A percentile compares a stretch with the other conserved stretches of the same genome.
Evolutionary conservation across 2,329 filamentous ascomycete genomes (phyloP).

Genomic region (Aureobasidium sp.): DNA sequence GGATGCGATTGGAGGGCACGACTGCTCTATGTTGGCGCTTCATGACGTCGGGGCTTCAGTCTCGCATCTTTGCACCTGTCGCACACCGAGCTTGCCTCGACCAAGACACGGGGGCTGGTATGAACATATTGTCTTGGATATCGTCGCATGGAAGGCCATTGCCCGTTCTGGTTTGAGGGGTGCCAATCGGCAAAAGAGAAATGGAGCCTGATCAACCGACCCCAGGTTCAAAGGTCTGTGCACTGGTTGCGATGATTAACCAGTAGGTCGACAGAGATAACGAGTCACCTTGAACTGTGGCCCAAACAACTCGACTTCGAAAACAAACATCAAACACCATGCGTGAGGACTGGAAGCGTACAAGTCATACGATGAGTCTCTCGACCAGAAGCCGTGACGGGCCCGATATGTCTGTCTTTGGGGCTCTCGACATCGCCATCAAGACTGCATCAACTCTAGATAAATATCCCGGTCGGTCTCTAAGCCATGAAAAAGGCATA

Average conservation of each 20-base stretch:
- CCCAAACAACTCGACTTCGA: not conserved
- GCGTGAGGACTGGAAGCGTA: not conserved
- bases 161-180: not conserved
- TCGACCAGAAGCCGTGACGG: not conserved
- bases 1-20: not conserved
- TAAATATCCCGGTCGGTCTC: slow-evolving; percentile 17
- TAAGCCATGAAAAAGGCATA: not conserved
- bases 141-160: not conserved
- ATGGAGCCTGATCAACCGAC: not conserved
- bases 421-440: slow-evolving; percentile 6
- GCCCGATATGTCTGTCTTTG: not conserved
- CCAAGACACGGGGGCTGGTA: not conserved
- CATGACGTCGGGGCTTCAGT: slow-evolving; percentile 7
- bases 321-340: not conserved
- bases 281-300: not conserved
- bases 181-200: not conserved
- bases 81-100: not conserved
- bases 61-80: not conserved
- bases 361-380: not conserved
- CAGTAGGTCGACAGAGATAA: not conserved
- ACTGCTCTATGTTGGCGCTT: slow-evolving; percentile 3
- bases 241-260: not conserved
- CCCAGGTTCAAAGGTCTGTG: not conserved
- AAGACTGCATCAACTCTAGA: slow-evolving; percentile 13
- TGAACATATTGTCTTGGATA: not conserved